A percentile compares a stretch with the other conserved stretches of the same genome.
Evolutionary conservation across 2,329 filamentous ascomycete species (phyloP).

Genomic region (Colletotrichum sp.): DNA sequence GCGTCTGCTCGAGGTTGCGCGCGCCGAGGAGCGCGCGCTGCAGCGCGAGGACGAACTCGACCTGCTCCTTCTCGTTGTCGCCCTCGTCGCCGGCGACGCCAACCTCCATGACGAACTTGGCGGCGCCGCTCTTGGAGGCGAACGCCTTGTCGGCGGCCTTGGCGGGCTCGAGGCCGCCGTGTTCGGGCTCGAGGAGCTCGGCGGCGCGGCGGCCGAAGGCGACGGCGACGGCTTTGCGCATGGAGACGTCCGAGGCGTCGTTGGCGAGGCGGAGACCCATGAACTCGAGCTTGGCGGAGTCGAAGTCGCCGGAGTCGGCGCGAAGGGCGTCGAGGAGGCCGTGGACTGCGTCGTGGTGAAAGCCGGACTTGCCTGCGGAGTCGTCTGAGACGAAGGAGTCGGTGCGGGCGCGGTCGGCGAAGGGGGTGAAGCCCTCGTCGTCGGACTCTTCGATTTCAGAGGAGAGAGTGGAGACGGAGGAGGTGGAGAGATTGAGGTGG

Average conservation of each 20-base stretch:
- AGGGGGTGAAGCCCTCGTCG: conserved; percentile 60
- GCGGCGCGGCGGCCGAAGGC: conserved; percentile 84
- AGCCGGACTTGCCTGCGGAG: conserved; percentile 66
- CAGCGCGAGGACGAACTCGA: conserved; percentile 81
- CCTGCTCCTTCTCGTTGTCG: conserved; percentile 75
- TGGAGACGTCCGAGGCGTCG: conserved; percentile 87
- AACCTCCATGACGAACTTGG: conserved; percentile 62
- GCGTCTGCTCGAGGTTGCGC: conserved; percentile 58
- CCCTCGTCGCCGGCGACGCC: conserved; percentile 68
- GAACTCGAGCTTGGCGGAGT: conserved; percentile 83
- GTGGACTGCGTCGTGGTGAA: conserved; percentile 86
- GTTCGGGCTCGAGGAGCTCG: conserved; percentile 63
- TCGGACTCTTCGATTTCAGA: conserved; percentile 71
- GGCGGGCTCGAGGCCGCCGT: conserved; percentile 59
- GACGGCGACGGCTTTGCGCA: conserved; percentile 83
- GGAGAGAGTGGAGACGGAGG: conserved; percentile 63
- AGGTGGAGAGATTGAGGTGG: conserved; percentile 56
- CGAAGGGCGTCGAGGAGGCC: conserved; percentile 88
- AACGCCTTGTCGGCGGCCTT: conserved; percentile 71
- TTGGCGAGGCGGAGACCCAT: conserved; percentile 90
- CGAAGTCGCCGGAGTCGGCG: conserved; percentile 78
- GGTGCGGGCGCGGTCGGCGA: conserved; percentile 64
- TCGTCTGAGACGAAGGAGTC: conserved; percentile 77
- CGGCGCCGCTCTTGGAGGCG: conserved; percentile 55
- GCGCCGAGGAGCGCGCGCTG: conserved; percentile 78